Conservation (phyloP, 2,329 filamentous ascomycete species). For the Beauveria rudraprayagi region DNA sequence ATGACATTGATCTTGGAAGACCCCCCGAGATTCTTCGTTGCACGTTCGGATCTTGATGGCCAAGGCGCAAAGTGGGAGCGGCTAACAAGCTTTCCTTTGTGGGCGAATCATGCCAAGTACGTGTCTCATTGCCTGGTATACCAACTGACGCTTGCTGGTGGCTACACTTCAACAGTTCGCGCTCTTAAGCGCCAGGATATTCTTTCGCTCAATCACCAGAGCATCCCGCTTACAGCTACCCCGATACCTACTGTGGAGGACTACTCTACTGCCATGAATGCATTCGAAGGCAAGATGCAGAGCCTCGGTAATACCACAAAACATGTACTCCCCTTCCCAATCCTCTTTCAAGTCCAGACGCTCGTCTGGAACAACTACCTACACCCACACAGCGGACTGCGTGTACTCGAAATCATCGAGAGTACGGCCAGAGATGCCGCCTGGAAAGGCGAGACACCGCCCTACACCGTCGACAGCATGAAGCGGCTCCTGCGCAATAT, state of each 20-base stretch:
- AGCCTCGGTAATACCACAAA: slow-evolving; percentile 15
- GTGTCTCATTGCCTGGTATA: slow-evolving; percentile 39
- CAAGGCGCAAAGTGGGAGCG: slow-evolving; percentile 19
- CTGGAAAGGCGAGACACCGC: slow-evolving; percentile 20
- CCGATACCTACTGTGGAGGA: slow-evolving; percentile 14
- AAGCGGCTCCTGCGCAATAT: slow-evolving; percentile 44
- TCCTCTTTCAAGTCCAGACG: slow-evolving; percentile 55
- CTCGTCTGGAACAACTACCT: slow-evolving; percentile 57
- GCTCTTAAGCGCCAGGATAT: slow-evolving; percentile 18
- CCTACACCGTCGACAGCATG: slow-evolving; percentile 45
- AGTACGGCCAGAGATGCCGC: slow-evolving; percentile 19
- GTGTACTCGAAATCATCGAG: slow-evolving; percentile 38
- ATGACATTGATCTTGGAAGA: slow-evolving; percentile 44
- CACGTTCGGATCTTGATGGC: neutral
- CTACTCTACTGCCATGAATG: slow-evolving; percentile 19
- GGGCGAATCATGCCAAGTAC: slow-evolving; percentile 23
- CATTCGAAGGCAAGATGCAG: slow-evolving; percentile 26
- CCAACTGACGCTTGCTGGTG: slow-evolving; percentile 23
- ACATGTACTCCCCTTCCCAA: slow-evolving; percentile 36
- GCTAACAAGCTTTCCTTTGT: slow-evolving; percentile 19
- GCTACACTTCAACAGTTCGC: slow-evolving; percentile 18
- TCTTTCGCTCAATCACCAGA: slow-evolving; percentile 18
- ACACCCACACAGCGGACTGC: slow-evolving; percentile 41
- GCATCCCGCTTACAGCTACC: slow-evolving; percentile 7
- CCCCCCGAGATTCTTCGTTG: slow-evolving; percentile 41